These are phyloP conservation scores for Fusarium graminum DNA, from an alignment of 2,329 filamentous ascomycete species.

Conservation along the genomic window DNA sequence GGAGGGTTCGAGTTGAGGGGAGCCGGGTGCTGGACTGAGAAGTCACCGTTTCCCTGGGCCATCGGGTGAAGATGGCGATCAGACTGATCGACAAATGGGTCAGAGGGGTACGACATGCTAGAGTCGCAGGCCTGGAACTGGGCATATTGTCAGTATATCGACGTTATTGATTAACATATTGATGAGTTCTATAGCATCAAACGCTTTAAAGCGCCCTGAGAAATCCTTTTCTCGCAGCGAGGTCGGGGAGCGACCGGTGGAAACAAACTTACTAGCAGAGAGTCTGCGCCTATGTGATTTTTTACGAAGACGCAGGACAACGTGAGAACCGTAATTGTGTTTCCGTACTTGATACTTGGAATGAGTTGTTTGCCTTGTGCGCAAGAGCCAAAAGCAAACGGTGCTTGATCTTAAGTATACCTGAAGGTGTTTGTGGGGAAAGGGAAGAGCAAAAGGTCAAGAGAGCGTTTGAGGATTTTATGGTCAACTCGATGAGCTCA, in stretches of 20 bases:
- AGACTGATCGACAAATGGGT: constrained; percentile 5
- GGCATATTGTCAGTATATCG: constrained; percentile 16
- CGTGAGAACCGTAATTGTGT: constrained; percentile 16
- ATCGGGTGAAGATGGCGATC: constrained; percentile 4
- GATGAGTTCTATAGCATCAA: background rate
- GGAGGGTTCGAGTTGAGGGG: constrained; percentile 28
- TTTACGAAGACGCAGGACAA: constrained; percentile 8
- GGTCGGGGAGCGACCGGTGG: background rate
- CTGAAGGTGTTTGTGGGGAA: constrained; percentile 3
- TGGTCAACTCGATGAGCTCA: background rate
- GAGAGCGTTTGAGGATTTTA: constrained; percentile 1
- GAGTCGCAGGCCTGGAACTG: background rate
- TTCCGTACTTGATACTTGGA: constrained; percentile 8
- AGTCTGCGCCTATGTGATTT: constrained; percentile 7
- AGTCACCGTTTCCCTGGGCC: constrained; percentile 8
- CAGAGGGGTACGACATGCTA: constrained; percentile 15
- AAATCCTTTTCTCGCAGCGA: background rate
- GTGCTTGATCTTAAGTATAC: background rate
- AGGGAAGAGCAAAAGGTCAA: background rate
- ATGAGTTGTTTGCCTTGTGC: constrained; percentile 4
- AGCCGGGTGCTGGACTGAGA: constrained; percentile 10
- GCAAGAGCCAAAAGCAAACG: constrained; percentile 6
- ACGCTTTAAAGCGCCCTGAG: background rate
- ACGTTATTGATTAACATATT: background rate
- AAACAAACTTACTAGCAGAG: constrained; percentile 24